Conservation (phyloP, 306 rosid species). For the Sindora glabra region DNA sequence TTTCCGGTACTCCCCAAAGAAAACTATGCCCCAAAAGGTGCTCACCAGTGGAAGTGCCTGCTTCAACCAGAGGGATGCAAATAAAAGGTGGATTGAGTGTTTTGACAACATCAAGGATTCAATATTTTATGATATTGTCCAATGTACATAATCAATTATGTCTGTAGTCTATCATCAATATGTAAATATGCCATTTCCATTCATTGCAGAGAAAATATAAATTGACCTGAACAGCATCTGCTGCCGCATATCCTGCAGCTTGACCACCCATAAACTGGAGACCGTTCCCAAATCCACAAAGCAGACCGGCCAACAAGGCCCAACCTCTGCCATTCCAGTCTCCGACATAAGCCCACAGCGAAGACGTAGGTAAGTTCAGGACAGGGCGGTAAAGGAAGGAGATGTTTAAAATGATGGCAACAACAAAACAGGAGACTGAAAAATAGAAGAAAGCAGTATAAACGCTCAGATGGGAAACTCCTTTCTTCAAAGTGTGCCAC, state of each 20-base stretch:
- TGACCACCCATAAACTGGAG: conserved; percentile 97
- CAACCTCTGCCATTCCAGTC: conserved; percentile 91
- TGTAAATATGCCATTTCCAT: background rate
- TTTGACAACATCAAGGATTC: no score
- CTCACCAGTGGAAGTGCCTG: conserved; percentile 95
- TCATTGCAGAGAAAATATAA: background rate
- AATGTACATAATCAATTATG: no score
- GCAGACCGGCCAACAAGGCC: conserved; percentile 86
- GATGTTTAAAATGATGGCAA: conserved; percentile 64
- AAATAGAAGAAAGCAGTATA: conserved; percentile 85
- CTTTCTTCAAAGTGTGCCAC: conserved; percentile 60
- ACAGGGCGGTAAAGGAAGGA: conserved; percentile 70
- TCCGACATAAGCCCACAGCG: conserved; percentile 57
- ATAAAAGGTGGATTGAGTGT: no score
- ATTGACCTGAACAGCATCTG: conserved; percentile 93
- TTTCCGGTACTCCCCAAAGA: conserved; percentile 78
- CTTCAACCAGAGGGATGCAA: conserved; percentile 1
- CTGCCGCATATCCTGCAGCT: conserved; percentile 99
- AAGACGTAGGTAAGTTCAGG: conserved; percentile 62
- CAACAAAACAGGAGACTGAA: conserved; percentile 64
- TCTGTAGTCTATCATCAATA: no score
- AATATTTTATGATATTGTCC: background rate
- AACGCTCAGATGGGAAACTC: conserved; percentile 76
- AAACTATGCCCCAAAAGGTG: conserved; percentile 77
- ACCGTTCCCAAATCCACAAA: conserved; percentile 92